phyloP scores from a whole-genome alignment of 1,284 basidiomycete species.

The Schizophyllum amplum region DNA sequence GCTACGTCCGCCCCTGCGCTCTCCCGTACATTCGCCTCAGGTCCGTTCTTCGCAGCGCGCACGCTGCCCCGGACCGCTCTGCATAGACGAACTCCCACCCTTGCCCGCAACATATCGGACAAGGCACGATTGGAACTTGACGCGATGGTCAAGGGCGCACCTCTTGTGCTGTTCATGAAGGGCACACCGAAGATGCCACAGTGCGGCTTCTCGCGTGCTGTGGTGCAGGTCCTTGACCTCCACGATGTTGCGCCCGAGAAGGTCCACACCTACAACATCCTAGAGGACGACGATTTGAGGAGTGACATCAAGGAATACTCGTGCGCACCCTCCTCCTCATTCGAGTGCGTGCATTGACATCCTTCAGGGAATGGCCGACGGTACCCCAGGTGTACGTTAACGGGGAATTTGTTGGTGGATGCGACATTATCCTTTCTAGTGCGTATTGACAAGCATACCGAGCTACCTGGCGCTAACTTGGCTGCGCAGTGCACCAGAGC shows the following conservation, averaged over 20 bases:
- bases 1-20: not conserved
- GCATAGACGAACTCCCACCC: conserved; percentile 4
- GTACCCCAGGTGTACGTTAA: conserved; percentile 94
- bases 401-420: conserved; percentile 95
- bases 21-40: not conserved
- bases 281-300: conserved; percentile 81
- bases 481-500: not conserved
- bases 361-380: conserved; percentile 88
- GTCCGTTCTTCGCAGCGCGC: not conserved
- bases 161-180: conserved; percentile 94
- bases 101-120: conserved; percentile 9
- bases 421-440: conserved; percentile 92
- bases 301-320: conserved; percentile 92
- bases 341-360: not conserved
- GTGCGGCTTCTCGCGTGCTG: conserved; percentile 94
- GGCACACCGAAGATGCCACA: conserved; percentile 81
- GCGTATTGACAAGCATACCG: no score
- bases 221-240: conserved; percentile 84
- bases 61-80: conserved; percentile 3
- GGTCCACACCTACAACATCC: conserved; percentile 83
- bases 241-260: conserved; percentile 79
- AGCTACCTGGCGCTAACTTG: not conserved
- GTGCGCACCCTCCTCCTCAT: conserved; percentile 38
- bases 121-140: conserved; percentile 32
- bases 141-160: conserved; percentile 60